phyloP scores from a whole-genome alignment of 108 stramenopile genomes.

The Phaeodactylum tricornutum region DNA sequence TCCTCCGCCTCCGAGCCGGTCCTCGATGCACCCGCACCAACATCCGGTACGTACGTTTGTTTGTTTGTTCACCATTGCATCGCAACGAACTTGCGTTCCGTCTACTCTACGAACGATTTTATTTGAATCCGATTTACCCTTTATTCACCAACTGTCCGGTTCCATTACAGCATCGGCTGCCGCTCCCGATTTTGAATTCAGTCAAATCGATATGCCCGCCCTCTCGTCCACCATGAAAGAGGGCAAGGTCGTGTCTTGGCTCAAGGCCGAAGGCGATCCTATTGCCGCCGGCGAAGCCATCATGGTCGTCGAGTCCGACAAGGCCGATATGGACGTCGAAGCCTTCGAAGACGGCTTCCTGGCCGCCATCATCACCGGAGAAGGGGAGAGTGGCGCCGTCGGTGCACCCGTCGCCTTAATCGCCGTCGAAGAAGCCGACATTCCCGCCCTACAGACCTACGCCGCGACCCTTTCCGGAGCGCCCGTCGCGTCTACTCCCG shows the following conservation, averaged over 20 bases:
- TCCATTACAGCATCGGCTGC: constrained; percentile 8
- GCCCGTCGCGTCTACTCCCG: constrained; percentile 30
- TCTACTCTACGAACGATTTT: constrained; percentile 1
- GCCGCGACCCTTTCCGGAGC: constrained; percentile 52
- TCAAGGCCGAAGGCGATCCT: constrained; percentile 85
- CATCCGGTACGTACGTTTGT: too few relatives aligned
- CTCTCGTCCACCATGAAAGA: constrained; percentile 97
- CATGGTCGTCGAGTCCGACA: constrained; percentile 96
- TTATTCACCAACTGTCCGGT: constrained; percentile 28
- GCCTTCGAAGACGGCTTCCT: constrained; percentile 94
- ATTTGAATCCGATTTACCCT: background rate
- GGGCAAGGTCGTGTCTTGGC: constrained; percentile 95
- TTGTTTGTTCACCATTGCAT: background rate
- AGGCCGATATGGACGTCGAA: constrained; percentile 99
- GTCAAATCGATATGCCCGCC: constrained; percentile 93
- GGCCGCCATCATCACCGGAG: constrained; percentile 85
- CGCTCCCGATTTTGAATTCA: constrained; percentile 64
- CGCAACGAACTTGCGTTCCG: background rate
- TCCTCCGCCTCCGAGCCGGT: constrained; percentile 22
- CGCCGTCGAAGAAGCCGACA: constrained; percentile 71
- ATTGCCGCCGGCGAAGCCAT: constrained; percentile 89
- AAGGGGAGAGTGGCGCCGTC: constrained; percentile 85
- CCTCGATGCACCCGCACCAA: too few relatives aligned
- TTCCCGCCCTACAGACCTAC: constrained; percentile 72
- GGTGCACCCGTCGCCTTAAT: constrained; percentile 89